Percentiles rank a stretch among this genome's conserved stretches.
Conservation (phyloP, 169 alveolate genomes). For the Theileria parva region DNA sequence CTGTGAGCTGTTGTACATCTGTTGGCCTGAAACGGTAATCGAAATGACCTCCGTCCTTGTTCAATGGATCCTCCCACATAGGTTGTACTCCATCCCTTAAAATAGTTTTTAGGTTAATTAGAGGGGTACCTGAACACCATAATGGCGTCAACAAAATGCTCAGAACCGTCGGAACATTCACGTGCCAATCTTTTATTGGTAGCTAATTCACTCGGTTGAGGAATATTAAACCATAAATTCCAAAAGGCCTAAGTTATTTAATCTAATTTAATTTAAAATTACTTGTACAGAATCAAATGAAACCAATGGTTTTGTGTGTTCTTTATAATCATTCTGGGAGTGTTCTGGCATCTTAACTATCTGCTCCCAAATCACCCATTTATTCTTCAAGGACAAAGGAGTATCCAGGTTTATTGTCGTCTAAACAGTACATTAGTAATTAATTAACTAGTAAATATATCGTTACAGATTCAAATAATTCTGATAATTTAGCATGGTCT, state of each 20-base stretch:
- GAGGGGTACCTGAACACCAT: constrained; percentile 59
- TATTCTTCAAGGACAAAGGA: constrained; percentile 73
- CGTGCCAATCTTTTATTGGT: constrained; percentile 67
- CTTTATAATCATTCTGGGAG: constrained; percentile 77
- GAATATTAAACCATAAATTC: constrained; percentile 78
- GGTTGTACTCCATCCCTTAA: constrained; percentile 83
- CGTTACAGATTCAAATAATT: constrained; percentile 46
- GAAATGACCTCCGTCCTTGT: constrained; percentile 82
- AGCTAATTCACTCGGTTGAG: constrained; percentile 79
- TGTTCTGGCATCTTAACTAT: constrained; percentile 68
- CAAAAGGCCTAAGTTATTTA: constrained; percentile 62
- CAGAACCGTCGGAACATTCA: constrained; percentile 71
- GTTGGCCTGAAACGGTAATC: constrained; percentile 79
- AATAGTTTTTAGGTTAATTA: not conserved
- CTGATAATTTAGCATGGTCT: constrained; percentile 36
- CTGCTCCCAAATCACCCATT: constrained; percentile 87
- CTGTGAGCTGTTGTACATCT: constrained; percentile 69
- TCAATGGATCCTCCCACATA: constrained; percentile 86
- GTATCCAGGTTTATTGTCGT: constrained; percentile 14
- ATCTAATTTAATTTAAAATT: not conserved
- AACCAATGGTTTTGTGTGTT: constrained; percentile 83
- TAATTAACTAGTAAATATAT: not conserved
- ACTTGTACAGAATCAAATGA: constrained; percentile 80
- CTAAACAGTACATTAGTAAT: not conserved
- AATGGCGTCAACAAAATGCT: constrained; percentile 76